These are phyloP conservation scores for Draba incana DNA, from an alignment of 345 rosid genomes.

Conservation along the genomic window DNA sequence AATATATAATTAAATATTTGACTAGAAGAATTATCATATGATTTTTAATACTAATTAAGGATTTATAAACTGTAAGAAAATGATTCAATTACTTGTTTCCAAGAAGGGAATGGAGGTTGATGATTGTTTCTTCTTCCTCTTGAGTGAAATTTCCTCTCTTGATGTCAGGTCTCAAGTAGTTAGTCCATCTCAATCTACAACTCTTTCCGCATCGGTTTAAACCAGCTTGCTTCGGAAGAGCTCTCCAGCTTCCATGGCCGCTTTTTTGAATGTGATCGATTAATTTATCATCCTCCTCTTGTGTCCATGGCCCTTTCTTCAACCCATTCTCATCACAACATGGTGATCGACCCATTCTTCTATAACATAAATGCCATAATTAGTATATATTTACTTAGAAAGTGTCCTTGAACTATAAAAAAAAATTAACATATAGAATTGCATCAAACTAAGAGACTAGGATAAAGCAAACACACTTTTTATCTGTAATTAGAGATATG, in stretches of 20 bases:
- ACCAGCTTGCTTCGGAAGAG: constrained; percentile 73
- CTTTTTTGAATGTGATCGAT: constrained; percentile 54
- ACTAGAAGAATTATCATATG: background rate
- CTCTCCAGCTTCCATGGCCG: constrained; percentile 86
- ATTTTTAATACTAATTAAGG: background rate
- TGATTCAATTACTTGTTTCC: constrained; percentile 65
- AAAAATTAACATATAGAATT: background rate
- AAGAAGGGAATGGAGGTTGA: constrained; percentile 66
- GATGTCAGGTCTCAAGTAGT: constrained; percentile 81
- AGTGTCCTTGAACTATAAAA: background rate
- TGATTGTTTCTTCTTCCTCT: constrained; percentile 73
- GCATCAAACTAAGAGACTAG: constrained; percentile 5
- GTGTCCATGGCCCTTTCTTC: constrained; percentile 85
- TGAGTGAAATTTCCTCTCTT: constrained; percentile 72
- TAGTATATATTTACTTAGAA: background rate
- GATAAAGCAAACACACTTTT: constrained; percentile 6
- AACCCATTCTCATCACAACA: constrained; percentile 53
- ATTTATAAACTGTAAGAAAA: constrained; percentile 7
- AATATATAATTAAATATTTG: background rate
- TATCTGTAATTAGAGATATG: background rate
- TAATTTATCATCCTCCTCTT: constrained; percentile 65
- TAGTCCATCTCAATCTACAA: constrained; percentile 80
- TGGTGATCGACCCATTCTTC: constrained; percentile 50
- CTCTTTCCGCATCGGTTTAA: constrained; percentile 82
- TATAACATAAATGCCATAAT: background rate